A percentile compares a stretch with the other conserved stretches of the same genome.
phyloP scores from a whole-genome alignment of 768 basidiomycete species.

The Tephrocybe rancida region DNA sequence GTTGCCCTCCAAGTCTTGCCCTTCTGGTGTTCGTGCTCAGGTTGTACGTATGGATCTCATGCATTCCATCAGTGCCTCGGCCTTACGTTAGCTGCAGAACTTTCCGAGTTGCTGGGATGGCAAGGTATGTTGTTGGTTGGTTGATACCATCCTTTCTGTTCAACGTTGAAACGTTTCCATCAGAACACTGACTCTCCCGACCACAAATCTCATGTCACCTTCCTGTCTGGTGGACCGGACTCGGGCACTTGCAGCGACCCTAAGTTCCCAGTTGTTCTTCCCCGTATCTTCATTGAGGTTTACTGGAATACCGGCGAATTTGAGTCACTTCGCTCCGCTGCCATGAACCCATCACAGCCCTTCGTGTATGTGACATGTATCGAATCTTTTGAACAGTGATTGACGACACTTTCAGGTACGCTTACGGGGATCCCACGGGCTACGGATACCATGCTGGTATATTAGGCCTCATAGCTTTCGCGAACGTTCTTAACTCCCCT shows the following conservation, averaged over 20 bases:
- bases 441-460: constrained; percentile 61
- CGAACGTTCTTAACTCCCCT: not conserved
- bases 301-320: constrained; percentile 46
- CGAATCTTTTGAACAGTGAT: not conserved
- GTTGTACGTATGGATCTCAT: constrained; percentile 36
- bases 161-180: not conserved
- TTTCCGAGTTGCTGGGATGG: constrained; percentile 62
- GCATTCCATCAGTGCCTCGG: not conserved
- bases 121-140: constrained; percentile 31
- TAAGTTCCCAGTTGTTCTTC: constrained; percentile 45
- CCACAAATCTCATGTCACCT: constrained; percentile 56
- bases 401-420: constrained; percentile 28
- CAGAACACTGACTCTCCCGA: constrained; percentile 50
- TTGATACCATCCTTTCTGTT: not conserved
- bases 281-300: constrained; percentile 54
- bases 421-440: constrained; percentile 65
- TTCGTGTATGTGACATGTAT: constrained; percentile 43
- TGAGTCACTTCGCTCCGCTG: constrained; percentile 36
- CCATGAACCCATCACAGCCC: constrained; percentile 50
- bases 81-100: constrained; percentile 32
- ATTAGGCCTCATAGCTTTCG: constrained; percentile 12
- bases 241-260: constrained; percentile 50
- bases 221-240: constrained; percentile 48
- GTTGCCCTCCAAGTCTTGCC: constrained; percentile 40
- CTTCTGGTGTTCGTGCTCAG: constrained; percentile 52